Evolutionary conservation across 2,329 filamentous ascomycete genomes (phyloP).

Genomic region (Mycosphaerelloides madeirae): DNA sequence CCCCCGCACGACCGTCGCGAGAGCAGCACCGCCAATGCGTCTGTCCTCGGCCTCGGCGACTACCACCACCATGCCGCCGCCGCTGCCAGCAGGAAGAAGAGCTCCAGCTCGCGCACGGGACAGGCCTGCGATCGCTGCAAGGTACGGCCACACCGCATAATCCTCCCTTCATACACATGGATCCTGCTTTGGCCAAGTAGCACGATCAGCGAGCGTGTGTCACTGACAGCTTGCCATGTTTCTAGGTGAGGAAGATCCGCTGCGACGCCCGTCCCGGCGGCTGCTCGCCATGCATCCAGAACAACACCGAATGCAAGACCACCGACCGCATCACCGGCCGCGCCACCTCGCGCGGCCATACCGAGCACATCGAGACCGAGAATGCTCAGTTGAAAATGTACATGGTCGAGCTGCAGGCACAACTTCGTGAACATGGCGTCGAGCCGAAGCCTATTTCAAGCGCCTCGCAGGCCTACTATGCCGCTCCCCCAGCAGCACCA

Average conservation of each 20-base stretch:
- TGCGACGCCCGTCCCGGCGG: conserved; percentile 77
- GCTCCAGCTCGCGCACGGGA: conserved; percentile 61
- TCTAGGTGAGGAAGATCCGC: conserved; percentile 77
- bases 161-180: not conserved
- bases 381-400: conserved; percentile 62
- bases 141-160: conserved; percentile 49
- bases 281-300: conserved; percentile 75
- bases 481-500: not conserved
- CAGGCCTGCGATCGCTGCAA: conserved; percentile 89
- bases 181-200: not conserved
- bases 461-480: conserved; percentile 5
- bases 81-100: conserved; percentile 39
- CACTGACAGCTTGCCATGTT: not conserved
- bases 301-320: conserved; percentile 72
- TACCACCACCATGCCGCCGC: conserved; percentile 7
- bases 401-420: conserved; percentile 63
- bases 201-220: not conserved
- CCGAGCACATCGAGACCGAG: conserved; percentile 70
- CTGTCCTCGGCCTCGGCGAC: conserved; percentile 3
- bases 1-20: not conserved
- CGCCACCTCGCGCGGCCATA: conserved; percentile 71
- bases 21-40: not conserved
- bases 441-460: conserved; percentile 40
- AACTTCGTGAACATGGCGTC: conserved; percentile 57
- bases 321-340: conserved; percentile 83